These are phyloP conservation scores for Xylaria sp. DNA, from an alignment of 2,329 filamentous ascomycete species.

Conservation along the genomic window DNA sequence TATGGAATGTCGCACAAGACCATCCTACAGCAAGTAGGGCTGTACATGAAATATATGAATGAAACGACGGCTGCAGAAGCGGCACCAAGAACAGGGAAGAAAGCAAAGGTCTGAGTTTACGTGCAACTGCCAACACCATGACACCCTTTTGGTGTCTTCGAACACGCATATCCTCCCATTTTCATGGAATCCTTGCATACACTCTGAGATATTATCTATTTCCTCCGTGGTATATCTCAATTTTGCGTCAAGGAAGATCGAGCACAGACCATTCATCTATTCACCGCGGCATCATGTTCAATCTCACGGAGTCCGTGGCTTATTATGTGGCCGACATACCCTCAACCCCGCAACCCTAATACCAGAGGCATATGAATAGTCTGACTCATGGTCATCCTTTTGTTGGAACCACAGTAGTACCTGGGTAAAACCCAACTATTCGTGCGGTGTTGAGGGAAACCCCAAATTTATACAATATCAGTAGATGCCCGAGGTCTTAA, in stretches of 20 bases:
- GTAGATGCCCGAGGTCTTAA: too few species aligned
- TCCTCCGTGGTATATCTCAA: conserved; percentile 35
- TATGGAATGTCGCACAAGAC: not conserved
- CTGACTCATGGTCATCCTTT: too few species aligned
- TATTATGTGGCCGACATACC: conserved; percentile 30
- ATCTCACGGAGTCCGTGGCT: conserved; percentile 17
- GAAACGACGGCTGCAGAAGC: not conserved
- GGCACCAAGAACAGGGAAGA: not conserved
- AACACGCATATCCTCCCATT: too few species aligned
- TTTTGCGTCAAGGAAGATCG: conserved; percentile 38
- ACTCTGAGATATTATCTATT: conserved; percentile 35
- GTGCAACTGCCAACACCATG: not conserved
- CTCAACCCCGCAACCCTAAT: not conserved
- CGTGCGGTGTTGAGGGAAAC: too few species aligned
- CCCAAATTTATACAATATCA: too few species aligned
- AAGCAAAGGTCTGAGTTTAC: not conserved
- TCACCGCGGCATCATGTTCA: conserved; percentile 18
- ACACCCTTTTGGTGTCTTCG: not conserved
- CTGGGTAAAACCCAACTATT: too few species aligned
- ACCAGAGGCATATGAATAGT: too few species aligned
- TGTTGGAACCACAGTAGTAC: too few species aligned
- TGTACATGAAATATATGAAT: not conserved
- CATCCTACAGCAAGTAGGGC: not conserved
- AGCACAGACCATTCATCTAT: conserved; percentile 25
- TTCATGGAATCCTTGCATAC: conserved; percentile 34